Base-by-base conservation (phyloP, 768 basidiomycete genomes). In the Mrakia frigida region DNA sequence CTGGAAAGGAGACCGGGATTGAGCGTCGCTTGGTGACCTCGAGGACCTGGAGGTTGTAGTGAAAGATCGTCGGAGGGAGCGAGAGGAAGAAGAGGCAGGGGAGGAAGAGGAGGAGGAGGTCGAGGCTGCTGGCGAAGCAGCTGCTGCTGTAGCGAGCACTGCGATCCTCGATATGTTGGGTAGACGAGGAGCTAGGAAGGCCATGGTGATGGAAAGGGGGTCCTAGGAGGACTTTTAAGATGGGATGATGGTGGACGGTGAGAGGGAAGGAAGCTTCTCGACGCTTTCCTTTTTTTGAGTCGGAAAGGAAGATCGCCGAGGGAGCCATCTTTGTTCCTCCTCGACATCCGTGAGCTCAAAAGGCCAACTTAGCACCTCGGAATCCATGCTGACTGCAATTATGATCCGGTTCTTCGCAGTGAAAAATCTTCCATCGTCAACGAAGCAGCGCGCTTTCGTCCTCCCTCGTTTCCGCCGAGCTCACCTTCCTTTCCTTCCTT, bases 101-200 rank as follows among this genome's bases (percentile, higher is more conserved):
- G 69, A 16, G 23, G 65, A 68, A 10, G 65, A 43, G 21, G 33
- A 11, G 6, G 65, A 68, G 65, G 65, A 25, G 1, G 65, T 23
- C 10, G 65, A 39, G n/a, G 56, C 6, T 9, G 56, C 56, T 56
- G 56, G 25, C 11, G 56, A 28, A 25, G 56, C 23, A 9, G 56
- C 56, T 39, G 65, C 65, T 68, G 65, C 65, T 16, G 65, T 43
- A 14, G 65, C 65, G 35, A 39, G 37, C 3, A 37, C 65, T 25
- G 65, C 65, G 37, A 68, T 39, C 37, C 65, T 35, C 23, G 35
- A 25, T 18, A 68, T 39, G 23, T 43, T 35, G 13, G 65, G 65
- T 21, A 68, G 35, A 21, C 65, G 35, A 43, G 65, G 65, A 18
- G 65, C 65, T 16, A 68, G 35, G 37, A 68, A 68, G 23, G 65